These are phyloP conservation scores for Lepidium aucheri DNA, from an alignment of 345 rosid genomes.

Conservation along the genomic window DNA sequence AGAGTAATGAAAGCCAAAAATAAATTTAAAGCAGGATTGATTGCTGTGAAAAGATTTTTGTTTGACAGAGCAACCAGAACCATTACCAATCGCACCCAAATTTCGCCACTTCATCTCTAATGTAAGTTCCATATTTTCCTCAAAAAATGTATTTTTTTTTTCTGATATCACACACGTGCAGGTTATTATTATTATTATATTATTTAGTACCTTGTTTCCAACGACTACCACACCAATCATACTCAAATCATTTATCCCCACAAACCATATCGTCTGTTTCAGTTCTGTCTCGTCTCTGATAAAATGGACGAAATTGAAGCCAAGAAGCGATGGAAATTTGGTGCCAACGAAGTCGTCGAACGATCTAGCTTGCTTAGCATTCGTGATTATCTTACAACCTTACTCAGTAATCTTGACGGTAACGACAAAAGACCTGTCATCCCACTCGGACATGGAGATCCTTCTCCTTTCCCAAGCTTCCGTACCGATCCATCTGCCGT, in stretches of 20 bases:
- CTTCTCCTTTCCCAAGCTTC: constrained; percentile 23
- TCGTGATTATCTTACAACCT: neutral
- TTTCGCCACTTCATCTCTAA: too few species aligned
- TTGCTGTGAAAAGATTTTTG: too few species aligned
- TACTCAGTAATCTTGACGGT: neutral
- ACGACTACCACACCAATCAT: neutral
- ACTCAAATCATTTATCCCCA: neutral
- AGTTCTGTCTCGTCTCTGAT: too few species aligned
- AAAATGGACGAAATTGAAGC: neutral
- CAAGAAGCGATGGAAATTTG: constrained; percentile 24
- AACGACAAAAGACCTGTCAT: neutral
- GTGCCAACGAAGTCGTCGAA: neutral
- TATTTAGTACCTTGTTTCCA: too few species aligned
- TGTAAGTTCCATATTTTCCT: too few species aligned
- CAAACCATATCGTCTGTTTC: neutral
- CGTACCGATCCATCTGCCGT: constrained; percentile 17
- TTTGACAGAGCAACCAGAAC: too few species aligned
- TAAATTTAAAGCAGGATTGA: too few species aligned
- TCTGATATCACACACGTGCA: too few species aligned
- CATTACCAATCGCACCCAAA: too few species aligned
- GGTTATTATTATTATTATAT: too few species aligned
- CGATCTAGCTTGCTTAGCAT: neutral
- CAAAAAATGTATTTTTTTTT: too few species aligned
- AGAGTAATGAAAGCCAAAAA: too few species aligned
- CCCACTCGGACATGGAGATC: constrained; percentile 23